A percentile compares a stretch with the other conserved stretches of the same genome.
Conservation (phyloP, 176 grass and related monocot genomes). For the Carex kokanica region DNA sequence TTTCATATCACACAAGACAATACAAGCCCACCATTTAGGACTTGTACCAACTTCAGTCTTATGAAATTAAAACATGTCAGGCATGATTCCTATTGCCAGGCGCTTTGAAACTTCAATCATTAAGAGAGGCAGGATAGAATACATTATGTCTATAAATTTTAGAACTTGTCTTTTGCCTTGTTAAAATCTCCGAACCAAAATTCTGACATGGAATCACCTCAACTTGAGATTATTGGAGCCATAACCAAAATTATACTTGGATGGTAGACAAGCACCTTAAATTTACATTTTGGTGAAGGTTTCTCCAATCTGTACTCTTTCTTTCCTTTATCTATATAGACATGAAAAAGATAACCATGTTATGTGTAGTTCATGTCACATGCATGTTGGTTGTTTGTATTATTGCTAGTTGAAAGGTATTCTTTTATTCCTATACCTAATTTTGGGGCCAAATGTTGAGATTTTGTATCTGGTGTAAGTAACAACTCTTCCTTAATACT, state of each 20-base stretch:
- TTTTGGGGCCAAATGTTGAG: background rate
- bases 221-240: background rate
- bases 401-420: background rate
- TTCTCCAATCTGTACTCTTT: background rate
- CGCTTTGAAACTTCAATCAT: background rate
- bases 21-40: background rate
- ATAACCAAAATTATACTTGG: background rate
- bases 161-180: background rate
- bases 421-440: background rate
- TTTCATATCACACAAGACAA: background rate
- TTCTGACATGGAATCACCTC: background rate
- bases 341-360: background rate
- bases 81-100: background rate
- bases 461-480: background rate
- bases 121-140: background rate
- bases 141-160: background rate
- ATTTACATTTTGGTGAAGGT: background rate
- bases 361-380: background rate
- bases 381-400: background rate
- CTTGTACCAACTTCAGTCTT: background rate
- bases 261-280: background rate
- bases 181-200: background rate
- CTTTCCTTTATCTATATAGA: background rate
- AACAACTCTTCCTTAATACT: background rate
- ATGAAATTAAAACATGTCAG: background rate